A percentile compares a stretch with the other conserved stretches of the same genome.
phyloP scores from a whole-genome alignment of 306 rosid genomes.

The Lagenaria siceraria region DNA sequence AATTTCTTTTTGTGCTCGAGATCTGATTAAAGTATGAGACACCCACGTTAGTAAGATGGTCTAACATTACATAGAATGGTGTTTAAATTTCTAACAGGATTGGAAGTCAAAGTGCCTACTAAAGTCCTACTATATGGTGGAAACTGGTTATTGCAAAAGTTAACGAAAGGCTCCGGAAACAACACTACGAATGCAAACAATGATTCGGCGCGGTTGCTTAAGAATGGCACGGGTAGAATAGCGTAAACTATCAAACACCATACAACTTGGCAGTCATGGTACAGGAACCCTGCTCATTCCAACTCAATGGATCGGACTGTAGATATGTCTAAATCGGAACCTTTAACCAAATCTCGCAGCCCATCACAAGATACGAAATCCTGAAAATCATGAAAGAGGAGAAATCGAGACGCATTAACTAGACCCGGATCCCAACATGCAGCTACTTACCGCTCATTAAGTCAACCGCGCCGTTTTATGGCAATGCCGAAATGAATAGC shows the following conservation, averaged over 20 bases:
- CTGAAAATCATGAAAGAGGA: neutral
- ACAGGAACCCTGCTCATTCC: neutral
- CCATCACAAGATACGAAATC: neutral
- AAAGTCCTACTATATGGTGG: neutral
- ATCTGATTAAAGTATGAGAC: neutral
- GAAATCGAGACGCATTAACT: slow-evolving; percentile 7
- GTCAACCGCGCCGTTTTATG: slow-evolving; percentile 1
- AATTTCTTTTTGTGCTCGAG: neutral
- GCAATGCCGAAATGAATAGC: neutral
- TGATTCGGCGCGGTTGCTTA: neutral
- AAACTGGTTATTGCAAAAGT: neutral
- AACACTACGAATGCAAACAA: neutral
- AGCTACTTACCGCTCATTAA: slow-evolving; percentile 23
- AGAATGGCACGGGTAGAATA: neutral
- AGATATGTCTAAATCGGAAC: neutral
- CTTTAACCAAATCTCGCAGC: slow-evolving; percentile 1
- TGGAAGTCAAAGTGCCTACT: neutral
- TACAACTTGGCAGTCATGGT: neutral
- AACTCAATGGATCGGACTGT: slow-evolving; percentile 2
- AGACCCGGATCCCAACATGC: slow-evolving; percentile 43
- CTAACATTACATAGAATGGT: neutral
- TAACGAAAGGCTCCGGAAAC: neutral
- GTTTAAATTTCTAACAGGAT: neutral
- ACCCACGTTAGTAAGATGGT: neutral
- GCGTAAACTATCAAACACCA: neutral